Evolutionary conservation across 495 filamentous ascomycete species (phyloP).

Genomic region (Hypoxylon trugodes): DNA sequence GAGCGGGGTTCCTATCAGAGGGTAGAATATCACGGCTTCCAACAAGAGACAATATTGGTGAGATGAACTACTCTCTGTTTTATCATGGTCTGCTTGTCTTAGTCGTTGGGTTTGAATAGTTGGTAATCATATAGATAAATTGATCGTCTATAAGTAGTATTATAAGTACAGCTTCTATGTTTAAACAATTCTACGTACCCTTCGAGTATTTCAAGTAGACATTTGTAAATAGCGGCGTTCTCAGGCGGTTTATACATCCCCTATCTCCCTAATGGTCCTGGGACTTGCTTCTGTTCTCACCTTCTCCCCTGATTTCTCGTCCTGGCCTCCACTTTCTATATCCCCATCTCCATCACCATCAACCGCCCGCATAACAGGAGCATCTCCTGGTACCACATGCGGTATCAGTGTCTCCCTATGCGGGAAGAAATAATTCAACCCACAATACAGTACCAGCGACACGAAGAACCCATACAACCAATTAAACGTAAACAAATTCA

Average conservation of each 20-base stretch:
- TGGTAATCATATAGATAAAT: too few relatives aligned
- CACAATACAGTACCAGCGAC: constrained; percentile 46
- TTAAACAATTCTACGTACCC: too few relatives aligned
- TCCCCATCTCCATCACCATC: constrained; percentile 29
- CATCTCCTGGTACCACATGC: constrained; percentile 16
- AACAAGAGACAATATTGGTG: too few relatives aligned
- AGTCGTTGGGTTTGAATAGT: too few relatives aligned
- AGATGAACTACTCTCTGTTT: too few relatives aligned
- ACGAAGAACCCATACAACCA: constrained; percentile 49
- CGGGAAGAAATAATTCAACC: constrained; percentile 48
- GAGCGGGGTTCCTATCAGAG: too few relatives aligned
- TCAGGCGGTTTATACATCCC: background rate
- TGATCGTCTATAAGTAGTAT: too few relatives aligned
- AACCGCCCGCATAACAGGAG: constrained; percentile 18
- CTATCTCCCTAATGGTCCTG: background rate
- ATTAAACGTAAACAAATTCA: constrained; percentile 49
- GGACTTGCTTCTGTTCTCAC: background rate
- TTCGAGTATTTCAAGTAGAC: too few relatives aligned
- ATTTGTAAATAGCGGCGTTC: background rate
- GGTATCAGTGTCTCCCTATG: constrained; percentile 43
- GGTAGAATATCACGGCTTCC: too few relatives aligned
- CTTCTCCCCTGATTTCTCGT: constrained; percentile 22
- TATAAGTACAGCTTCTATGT: too few relatives aligned
- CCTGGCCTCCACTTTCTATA: constrained; percentile 16
- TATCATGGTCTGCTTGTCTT: too few relatives aligned